These are phyloP conservation scores for Apiotrichum brassicae DNA, from an alignment of 1,284 basidiomycete species.

Conservation along the genomic window DNA sequence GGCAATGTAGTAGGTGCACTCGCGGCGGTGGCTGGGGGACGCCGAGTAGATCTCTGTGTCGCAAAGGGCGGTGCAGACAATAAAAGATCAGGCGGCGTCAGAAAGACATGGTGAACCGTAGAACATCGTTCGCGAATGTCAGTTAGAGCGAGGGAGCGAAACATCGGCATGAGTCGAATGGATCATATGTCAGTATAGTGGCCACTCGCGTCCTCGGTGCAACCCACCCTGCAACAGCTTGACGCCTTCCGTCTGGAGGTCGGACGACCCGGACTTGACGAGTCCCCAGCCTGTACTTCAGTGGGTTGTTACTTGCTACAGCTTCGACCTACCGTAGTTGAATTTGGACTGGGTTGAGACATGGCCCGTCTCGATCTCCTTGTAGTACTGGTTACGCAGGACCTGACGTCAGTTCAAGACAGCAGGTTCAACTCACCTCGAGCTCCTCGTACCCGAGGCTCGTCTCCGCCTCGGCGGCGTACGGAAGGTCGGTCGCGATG, in stretches of 20 bases:
- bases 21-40: slow-evolving; percentile 79
- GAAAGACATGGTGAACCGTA: too few relatives aligned
- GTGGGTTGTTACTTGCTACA: background rate
- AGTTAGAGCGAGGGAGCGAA: background rate
- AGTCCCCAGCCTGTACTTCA: slow-evolving; percentile 63
- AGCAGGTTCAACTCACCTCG: slow-evolving; percentile 55
- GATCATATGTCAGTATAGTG: too few relatives aligned
- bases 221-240: slow-evolving; percentile 76
- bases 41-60: slow-evolving; percentile 91
- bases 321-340: slow-evolving; percentile 70
- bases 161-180: background rate
- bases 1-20: slow-evolving; percentile 95
- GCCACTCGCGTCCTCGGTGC: background rate
- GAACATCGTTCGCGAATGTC: too few relatives aligned
- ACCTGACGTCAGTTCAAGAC: slow-evolving; percentile 56
- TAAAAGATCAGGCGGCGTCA: too few relatives aligned
- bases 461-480: slow-evolving; percentile 88
- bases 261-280: slow-evolving; percentile 74
- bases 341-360: slow-evolving; percentile 95
- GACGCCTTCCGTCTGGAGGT: slow-evolving; percentile 85
- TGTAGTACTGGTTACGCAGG: slow-evolving; percentile 76
- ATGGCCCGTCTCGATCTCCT: slow-evolving; percentile 74
- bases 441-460: slow-evolving; percentile 85
- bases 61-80: too few relatives aligned
- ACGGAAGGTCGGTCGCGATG: slow-evolving; percentile 69